Percentiles rank a stretch among this genome's conserved stretches.
Evolutionary conservation across 345 rosid genomes (phyloP).

Genomic region (Luvunga scandens): DNA sequence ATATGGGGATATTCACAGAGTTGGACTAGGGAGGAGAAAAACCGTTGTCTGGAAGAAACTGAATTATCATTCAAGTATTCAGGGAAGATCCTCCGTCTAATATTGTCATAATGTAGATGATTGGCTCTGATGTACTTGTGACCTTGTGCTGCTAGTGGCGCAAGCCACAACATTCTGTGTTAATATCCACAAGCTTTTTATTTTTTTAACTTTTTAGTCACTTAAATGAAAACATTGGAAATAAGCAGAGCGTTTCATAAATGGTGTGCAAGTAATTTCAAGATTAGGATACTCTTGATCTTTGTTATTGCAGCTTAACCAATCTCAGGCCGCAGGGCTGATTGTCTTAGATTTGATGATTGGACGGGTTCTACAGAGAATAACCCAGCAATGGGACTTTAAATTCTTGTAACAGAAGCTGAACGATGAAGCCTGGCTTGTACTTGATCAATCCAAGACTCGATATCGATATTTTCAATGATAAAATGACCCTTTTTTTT

Average conservation of each 20-base stretch:
- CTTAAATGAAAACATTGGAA: neutral
- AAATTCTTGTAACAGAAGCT: neutral
- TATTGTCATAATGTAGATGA: conserved; percentile 46
- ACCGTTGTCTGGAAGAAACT: conserved; percentile 92
- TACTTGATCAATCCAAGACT: neutral
- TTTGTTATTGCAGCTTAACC: neutral
- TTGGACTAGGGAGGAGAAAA: conserved; percentile 91
- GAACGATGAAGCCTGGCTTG: neutral
- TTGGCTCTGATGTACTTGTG: neutral
- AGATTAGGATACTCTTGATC: neutral
- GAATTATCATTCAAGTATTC: conserved; percentile 90
- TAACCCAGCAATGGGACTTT: neutral
- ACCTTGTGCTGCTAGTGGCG: conserved; percentile 13
- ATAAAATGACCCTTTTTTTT: no score
- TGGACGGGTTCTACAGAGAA: neutral
- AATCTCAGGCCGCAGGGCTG: neutral
- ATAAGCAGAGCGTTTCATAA: neutral
- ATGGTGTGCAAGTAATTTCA: neutral
- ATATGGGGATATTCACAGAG: conserved; percentile 34
- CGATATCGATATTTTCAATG: no score
- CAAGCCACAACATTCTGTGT: conserved; percentile 13
- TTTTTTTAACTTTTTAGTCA: no score
- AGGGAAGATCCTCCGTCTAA: conserved; percentile 85
- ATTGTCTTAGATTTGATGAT: neutral
- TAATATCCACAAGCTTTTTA: neutral